Base-by-base conservation (phyloP, 2,329 filamentous ascomycete species). In the Aspergillus udagawae region DNA sequence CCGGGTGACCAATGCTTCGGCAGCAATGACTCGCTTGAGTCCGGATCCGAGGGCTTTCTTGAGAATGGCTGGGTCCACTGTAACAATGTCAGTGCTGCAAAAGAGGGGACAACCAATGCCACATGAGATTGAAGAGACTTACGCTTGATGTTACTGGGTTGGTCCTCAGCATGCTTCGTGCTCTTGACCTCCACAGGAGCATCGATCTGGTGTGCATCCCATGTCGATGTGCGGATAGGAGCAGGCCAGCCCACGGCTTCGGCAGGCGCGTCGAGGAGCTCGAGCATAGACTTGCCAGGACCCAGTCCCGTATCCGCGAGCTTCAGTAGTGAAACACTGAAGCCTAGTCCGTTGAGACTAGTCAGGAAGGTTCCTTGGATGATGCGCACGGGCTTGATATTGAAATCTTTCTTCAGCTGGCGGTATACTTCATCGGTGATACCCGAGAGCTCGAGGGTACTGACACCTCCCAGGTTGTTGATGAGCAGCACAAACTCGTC, bases 291-390 rank as follows among this genome's bases (percentile, higher is more conserved):
- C 55, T 77, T 79, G 9, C 81, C 79, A 17, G 71, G 53, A 4
- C 80, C 80, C 14, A 85, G 72, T 9, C 83, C 84, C 1, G 83
- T 84, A 60, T 88, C 83, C 6, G 78, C 76, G 8, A 88, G 76
- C 68, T 84, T 86, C 35, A 90, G 75, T 12, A 90, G 68, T 3
- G 86, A 87, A 55, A 89, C 82, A 60, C 85, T 88, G 75, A 91
- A 90, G 4, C 88, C 88, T 7, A 88, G 77, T 1, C 86, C 87
- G 62, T 91, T 89, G 60, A 91, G 72, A 61, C 86, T 88, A 20
- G 87, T 90, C 80, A 90, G 86, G 74, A 86, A 90, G 0, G 86
- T 88, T 10, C 87, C 85, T 29, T 85, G 78, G 41, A 89, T 77
- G 49, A 87, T 80, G 44, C 86, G 76, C 25, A 82, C 80, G 0